Conservation (phyloP, 2,329 filamentous ascomycete genomes). For the Meredithiella fracta region DNA sequence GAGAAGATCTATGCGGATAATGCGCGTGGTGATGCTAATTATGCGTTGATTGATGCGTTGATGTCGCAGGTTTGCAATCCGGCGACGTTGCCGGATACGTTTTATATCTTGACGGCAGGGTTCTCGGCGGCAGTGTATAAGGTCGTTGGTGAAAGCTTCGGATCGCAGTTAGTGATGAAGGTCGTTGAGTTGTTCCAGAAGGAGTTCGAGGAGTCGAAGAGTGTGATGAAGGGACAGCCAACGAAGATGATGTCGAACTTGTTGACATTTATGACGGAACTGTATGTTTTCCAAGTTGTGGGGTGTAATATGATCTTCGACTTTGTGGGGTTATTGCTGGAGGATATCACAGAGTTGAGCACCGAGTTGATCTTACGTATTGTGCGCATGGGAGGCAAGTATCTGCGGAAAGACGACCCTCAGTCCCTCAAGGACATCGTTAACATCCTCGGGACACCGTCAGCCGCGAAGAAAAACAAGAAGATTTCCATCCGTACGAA, state of each 20-base stretch:
- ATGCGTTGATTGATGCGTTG: constrained; percentile 59
- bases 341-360: constrained; percentile 63
- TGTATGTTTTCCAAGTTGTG: constrained; percentile 86
- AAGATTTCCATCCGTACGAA: constrained; percentile 75
- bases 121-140: constrained; percentile 83
- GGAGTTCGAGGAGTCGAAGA: constrained; percentile 33
- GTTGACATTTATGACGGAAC: constrained; percentile 63
- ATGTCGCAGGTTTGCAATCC: constrained; percentile 66
- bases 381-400: constrained; percentile 64
- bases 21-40: constrained; percentile 76
- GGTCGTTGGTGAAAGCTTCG: constrained; percentile 74
- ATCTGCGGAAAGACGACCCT: constrained; percentile 77
- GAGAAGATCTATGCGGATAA: constrained; percentile 71
- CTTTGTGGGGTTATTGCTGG: constrained; percentile 64
- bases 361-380: constrained; percentile 77
- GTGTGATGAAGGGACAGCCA: constrained; percentile 20
- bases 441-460: constrained; percentile 50
- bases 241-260: constrained; percentile 44
- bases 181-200: constrained; percentile 60
- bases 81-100: constrained; percentile 67
- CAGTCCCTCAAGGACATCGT: constrained; percentile 80
- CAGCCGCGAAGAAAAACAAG: constrained; percentile 49
- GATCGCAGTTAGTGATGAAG: constrained; percentile 67
- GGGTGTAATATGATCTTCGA: constrained; percentile 76
- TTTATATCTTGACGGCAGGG: constrained; percentile 76